Base-by-base conservation (phyloP, 352 stramenopile genomes). In the Thraustochytrium sp. region DNA sequence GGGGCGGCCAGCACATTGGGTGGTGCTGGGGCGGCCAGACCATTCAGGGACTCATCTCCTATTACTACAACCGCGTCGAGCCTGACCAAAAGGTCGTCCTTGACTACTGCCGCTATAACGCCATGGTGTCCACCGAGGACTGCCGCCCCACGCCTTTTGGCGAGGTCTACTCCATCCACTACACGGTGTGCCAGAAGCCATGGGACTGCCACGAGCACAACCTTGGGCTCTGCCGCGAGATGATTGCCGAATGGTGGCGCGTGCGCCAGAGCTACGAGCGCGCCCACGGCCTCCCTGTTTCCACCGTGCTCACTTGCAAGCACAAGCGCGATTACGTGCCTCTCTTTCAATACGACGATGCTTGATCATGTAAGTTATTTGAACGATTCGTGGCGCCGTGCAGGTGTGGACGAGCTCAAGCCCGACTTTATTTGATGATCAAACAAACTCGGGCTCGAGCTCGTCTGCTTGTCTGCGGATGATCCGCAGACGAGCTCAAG, bases 11-110 rank as follows among this genome's bases (percentile, higher is more conserved):
- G 44, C 80, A 87, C 38, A 91, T 91, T 65, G 90, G 90, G 86
- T 75, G 86, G 88, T 87, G 83, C 59, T 89, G 87, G n/a, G 89
- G 90, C 53, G 88, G 89, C 23, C 92, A 91, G 89, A 90, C 90
- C 2, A 89, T 91, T 64, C 90, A 93, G 75, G 90, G 90, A 13
- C 76, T 90, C 36, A 64, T 91, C 0, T 88, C 90, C 0, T 93
- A 92, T 74, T 92, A 89, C 76, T 93, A 92, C 84, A 87, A 91
- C 61, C 59, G 86, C 36, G 49, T 90, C 21, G 82, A 72, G 40
- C 85, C 84, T 13, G 86, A 88, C 82, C 87, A n/a, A 16, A 55
- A 55, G 76, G 61, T 68, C 9, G 56, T 73, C 11, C 46, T 86
- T 4, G 82, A 82, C 48, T 31, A 82, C 59, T 88, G 85, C 80